Percentiles rank a stretch among this genome's conserved stretches.
Evolutionary conservation across 176 grass and related monocot genomes (phyloP).

Genomic region (Phoenix dactylifera): DNA sequence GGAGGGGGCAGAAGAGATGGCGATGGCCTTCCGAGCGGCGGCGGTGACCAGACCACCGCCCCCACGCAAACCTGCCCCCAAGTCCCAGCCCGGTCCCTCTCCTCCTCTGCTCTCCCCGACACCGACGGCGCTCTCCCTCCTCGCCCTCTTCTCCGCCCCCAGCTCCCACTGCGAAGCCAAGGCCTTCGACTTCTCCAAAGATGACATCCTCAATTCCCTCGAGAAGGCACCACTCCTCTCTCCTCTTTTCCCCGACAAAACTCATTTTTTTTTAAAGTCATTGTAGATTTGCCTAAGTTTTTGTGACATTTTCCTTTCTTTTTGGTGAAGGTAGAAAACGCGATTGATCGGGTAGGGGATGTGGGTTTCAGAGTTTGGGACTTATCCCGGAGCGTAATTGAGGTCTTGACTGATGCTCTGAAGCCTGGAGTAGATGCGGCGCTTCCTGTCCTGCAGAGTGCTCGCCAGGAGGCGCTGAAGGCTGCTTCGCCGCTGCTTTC

Average conservation of each 20-base stretch:
- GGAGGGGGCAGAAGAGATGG: constrained; percentile 13
- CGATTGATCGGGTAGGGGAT: constrained; percentile 47
- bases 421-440: constrained; percentile 51
- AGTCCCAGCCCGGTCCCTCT: background rate
- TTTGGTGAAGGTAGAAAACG: constrained; percentile 43
- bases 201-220: constrained; percentile 53
- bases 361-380: constrained; percentile 32
- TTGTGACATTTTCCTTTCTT: background rate
- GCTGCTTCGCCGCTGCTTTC: constrained; percentile 62
- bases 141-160: constrained; percentile 3
- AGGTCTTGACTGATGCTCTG: constrained; percentile 38
- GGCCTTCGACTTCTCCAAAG: constrained; percentile 62
- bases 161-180: constrained; percentile 25
- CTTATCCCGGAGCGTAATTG: constrained; percentile 34
- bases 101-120: background rate
- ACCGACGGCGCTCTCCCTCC: constrained; percentile 5
- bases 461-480: constrained; percentile 63
- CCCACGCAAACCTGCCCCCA: constrained; percentile 18
- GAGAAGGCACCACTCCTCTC: constrained; percentile 27
- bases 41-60: constrained; percentile 14
- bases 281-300: background rate
- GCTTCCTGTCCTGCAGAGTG: constrained; percentile 55
- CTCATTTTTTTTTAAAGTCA: too few relatives aligned
- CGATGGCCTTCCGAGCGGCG: constrained; percentile 25
- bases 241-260: background rate